Base-by-base conservation (phyloP, 345 rosid species). In the Syzygium grande region DNA sequence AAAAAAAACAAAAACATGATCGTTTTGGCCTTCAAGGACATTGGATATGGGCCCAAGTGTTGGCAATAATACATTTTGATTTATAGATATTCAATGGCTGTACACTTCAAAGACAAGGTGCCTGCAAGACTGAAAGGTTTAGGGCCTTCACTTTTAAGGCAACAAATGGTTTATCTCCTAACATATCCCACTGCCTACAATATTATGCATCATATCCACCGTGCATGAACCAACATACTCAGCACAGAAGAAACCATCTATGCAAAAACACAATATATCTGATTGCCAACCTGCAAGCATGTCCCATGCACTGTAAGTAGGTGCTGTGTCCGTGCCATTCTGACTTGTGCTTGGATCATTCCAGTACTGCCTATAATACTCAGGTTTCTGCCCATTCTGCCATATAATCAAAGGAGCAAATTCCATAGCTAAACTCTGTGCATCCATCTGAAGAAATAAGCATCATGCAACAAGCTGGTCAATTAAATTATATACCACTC, bases 401-500 rank as follows among this genome's bases (percentile, higher is more conserved):
- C 99, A 97, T 98, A 97, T 95, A 80, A 97, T 92, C 86, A 97
- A 91, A 13, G 99, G 97, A 85, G 98, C 95, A 92, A 95, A 95
- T 88, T 95, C 99, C 97, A 94, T 88, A 52, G 99, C 97, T 92
- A 97, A 93, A 89, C 94, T 92, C 55, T 93, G 94, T 23, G 96
- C 95, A 95, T 97, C 99, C 99, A 97, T 95, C 99, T 97, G 90
- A 61, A 87, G 78, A 86, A 56, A 89, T 21, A 87, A 84, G 68
- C 61, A 85, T 79, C 63, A 63, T 23, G 34, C n/a, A 68, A 77
- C 52, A 87, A 85, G 79, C 55, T 34, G 84, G 84, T 68, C 56
- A 85, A 27, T 43, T 23, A 54, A 29, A 86, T 30, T 68, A 30
- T 68, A 30, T 73, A 19, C 83, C 25, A 73, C 15, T 53, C 63